A percentile compares a stretch with the other conserved stretches of the same genome.
Conservation (phyloP, 2,329 filamentous ascomycete genomes). For the Phaeomoniella chlamydospora region DNA sequence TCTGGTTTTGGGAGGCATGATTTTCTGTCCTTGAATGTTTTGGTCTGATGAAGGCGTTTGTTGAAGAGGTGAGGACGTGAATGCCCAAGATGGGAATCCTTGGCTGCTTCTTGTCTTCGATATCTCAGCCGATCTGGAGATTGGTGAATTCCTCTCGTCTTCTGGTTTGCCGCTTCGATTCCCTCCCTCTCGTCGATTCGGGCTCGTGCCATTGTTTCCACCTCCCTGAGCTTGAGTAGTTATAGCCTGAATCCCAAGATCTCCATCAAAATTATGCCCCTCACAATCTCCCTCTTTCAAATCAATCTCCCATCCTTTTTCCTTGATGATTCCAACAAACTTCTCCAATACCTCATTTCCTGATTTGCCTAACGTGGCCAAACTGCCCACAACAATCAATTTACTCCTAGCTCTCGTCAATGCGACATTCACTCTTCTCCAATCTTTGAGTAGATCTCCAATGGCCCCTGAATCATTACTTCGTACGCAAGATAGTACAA, state of each 20-base stretch:
- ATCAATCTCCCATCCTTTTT: conserved; percentile 65
- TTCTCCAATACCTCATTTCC: conserved; percentile 59
- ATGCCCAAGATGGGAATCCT: too few relatives aligned
- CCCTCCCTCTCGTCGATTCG: neutral
- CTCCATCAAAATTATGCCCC: conserved; percentile 55
- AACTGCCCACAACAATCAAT: conserved; percentile 73
- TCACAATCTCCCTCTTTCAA: conserved; percentile 50
- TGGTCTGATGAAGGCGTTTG: too few relatives aligned
- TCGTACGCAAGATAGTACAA: conserved; percentile 75
- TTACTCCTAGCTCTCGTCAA: conserved; percentile 90
- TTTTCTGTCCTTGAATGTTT: too few relatives aligned
- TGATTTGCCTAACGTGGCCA: conserved; percentile 50
- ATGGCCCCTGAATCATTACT: conserved; percentile 71
- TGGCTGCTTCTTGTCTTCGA: too few relatives aligned
- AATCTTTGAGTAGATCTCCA: conserved; percentile 84
- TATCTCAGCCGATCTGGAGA: too few relatives aligned
- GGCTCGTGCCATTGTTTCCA: neutral
- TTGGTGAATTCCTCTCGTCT: too few relatives aligned
- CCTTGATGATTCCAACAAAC: conserved; percentile 66
- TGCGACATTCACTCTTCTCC: conserved; percentile 87
- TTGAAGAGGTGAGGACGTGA: too few relatives aligned
- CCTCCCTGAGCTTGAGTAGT: conserved; percentile 29
- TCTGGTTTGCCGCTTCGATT: too few relatives aligned
- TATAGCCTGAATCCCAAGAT: too few relatives aligned
- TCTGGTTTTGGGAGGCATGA: too few relatives aligned